Evolutionary conservation across 2,329 filamentous ascomycete species (phyloP).

Genomic region (Fusarium nygamai): DNA sequence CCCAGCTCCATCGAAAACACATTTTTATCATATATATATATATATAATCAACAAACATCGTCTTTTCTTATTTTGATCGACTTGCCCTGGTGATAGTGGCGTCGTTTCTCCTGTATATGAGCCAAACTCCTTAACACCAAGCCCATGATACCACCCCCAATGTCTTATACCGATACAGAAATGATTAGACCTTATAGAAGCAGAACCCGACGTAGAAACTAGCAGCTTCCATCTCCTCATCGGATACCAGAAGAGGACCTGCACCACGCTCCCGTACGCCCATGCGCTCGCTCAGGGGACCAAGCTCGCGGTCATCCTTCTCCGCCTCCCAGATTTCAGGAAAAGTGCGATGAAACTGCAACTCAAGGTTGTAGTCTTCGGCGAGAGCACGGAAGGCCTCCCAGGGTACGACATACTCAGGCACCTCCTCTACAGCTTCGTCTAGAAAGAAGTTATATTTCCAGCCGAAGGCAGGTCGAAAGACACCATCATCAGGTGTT

Average conservation of each 20-base stretch:
- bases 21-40: slow-evolving; percentile 24
- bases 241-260: slow-evolving; percentile 74
- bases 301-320: slow-evolving; percentile 83
- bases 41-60: slow-evolving; percentile 29
- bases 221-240: slow-evolving; percentile 92
- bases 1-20: slow-evolving; percentile 41
- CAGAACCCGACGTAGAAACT: slow-evolving; percentile 94
- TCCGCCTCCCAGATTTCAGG: slow-evolving; percentile 91
- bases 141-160: not conserved
- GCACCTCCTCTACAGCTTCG: slow-evolving; percentile 94
- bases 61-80: slow-evolving; percentile 19
- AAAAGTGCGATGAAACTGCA: slow-evolving; percentile 94
- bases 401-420: slow-evolving; percentile 98
- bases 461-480: slow-evolving; percentile 95
- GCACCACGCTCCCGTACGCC: slow-evolving; percentile 80
- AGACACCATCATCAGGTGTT: slow-evolving; percentile 86
- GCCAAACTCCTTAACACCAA: slow-evolving; percentile 9
- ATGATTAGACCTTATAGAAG: slow-evolving; percentile 85
- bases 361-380: slow-evolving; percentile 94
- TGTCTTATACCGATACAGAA: not conserved
- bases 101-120: not conserved
- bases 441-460: slow-evolving; percentile 97
- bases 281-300: slow-evolving; percentile 94
- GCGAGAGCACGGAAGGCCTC: slow-evolving; percentile 95
- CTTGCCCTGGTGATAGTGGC: not conserved